Conservation (phyloP, 805 yeast species). For the Metschnikowia reukaufii region DNA sequence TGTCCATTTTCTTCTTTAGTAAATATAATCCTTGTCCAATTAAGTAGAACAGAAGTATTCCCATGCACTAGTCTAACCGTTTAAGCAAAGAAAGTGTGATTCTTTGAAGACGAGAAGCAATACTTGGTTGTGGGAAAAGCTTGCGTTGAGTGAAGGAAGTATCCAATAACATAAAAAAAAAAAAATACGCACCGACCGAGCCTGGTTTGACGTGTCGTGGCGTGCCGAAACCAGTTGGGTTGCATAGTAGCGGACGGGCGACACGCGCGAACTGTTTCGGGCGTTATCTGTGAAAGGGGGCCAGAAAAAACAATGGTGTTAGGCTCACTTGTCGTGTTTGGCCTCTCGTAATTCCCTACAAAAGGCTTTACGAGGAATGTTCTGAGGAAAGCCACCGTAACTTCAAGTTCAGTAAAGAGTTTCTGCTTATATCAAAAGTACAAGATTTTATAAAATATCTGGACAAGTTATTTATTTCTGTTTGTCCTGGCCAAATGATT, state of each 20-base stretch:
- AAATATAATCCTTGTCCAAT: slow-evolving; percentile 36
- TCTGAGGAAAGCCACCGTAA: no score
- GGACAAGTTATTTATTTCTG: no score
- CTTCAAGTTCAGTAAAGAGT: no score
- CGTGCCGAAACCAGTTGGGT: slow-evolving; percentile 10
- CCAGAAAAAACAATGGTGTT: not conserved
- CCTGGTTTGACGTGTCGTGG: slow-evolving; percentile 12
- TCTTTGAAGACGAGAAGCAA: not conserved
- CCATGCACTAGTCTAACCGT: slow-evolving; percentile 29
- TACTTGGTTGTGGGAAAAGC: not conserved
- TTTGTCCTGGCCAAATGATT: no score
- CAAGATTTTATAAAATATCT: no score
- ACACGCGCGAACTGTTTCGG: slow-evolving; percentile 5
- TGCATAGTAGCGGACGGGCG: slow-evolving; percentile 4
- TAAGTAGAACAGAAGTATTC: slow-evolving; percentile 41
- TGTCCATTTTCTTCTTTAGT: slow-evolving; percentile 38
- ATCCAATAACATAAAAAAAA: slow-evolving; percentile 2
- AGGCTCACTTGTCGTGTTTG: no score
- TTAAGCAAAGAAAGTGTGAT: not conserved
- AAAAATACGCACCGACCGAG: slow-evolving; percentile 1
- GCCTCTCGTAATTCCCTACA: no score
- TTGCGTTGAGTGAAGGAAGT: slow-evolving; percentile 2
- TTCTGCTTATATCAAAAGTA: not conserved
- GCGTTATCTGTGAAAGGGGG: slow-evolving; percentile 1
- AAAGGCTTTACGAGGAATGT: no score